Conservation (phyloP, 805 yeast species). For the Suhomyces prunicola region DNA sequence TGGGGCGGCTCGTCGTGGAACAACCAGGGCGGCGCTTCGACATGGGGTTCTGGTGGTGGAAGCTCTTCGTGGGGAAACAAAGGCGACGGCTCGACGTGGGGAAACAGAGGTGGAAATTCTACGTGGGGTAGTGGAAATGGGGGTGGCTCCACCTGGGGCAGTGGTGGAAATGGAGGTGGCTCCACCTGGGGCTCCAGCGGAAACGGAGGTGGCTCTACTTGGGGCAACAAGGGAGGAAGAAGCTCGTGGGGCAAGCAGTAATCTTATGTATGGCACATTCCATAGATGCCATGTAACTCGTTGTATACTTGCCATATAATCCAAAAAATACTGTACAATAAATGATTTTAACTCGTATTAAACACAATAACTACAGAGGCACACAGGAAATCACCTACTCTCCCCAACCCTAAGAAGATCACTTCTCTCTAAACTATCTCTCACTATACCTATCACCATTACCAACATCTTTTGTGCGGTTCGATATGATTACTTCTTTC, state of each 20-base stretch:
- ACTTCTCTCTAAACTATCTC: too few relatives aligned
- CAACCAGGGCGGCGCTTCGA: conserved; percentile 10
- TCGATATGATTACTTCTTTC: too few relatives aligned
- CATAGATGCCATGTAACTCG: background rate
- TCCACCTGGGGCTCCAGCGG: conserved; percentile 8
- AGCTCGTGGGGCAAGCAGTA: conserved; percentile 9
- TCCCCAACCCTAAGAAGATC: too few relatives aligned
- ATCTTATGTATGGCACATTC: background rate
- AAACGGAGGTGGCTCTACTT: conserved; percentile 6
- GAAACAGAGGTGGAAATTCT: conserved; percentile 25
- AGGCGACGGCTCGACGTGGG: conserved; percentile 16
- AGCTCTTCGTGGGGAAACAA: conserved; percentile 16
- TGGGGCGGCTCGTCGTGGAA: conserved; percentile 32
- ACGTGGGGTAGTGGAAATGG: conserved; percentile 22
- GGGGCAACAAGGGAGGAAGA: conserved; percentile 8
- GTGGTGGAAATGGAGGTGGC: conserved; percentile 8
- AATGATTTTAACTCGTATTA: background rate
- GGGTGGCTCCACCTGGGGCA: conserved; percentile 1
- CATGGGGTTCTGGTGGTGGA: conserved; percentile 16
- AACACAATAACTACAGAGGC: too few relatives aligned
- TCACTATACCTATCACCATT: too few relatives aligned
- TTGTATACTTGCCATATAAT: background rate
- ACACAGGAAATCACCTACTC: too few relatives aligned
- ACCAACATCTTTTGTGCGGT: too few relatives aligned
- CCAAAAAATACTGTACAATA: background rate